Evolutionary conservation across 202 grass and related monocot genomes (phyloP), one percentile per base, ranked within the genome.

Genomic region (Cymbopogon flexuosus): DNA sequence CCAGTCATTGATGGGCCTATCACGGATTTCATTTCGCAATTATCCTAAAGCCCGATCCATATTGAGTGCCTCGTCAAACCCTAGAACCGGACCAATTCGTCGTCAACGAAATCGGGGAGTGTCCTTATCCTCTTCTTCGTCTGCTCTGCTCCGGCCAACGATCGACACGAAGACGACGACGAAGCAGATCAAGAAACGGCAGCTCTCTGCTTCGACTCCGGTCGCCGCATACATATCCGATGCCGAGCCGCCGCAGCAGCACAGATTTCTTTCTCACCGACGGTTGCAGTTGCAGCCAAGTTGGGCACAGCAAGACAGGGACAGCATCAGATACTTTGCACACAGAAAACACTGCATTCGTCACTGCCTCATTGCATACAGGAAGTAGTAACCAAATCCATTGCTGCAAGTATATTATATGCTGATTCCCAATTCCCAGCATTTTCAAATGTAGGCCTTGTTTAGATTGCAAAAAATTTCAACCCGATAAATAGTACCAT

Each of bases 201-300:
- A 65, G 35, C 73, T 47, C 24, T 4, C 21, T 21, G 51, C 51
- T 56, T 6, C 18, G 18, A 6, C 21, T 4, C 18, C 6, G 7
- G 51, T 56, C 51, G 51, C 1, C 63, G 41, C 22, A 3, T 59
- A n/a, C 62, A 27, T 52, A 87, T 73, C 85, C 68, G 37, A 27
- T 1, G 27, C 27, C 31, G 31, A 37, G 37, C 37, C 37, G 36
- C 60, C 27, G 57, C 61, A 59, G 5, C 3, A 74, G 18, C 51
- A 33, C 70, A 40, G 1, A 8, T 24, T 45, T 68, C 49, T 41
- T 8, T 52, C 4, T 24, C 5, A 3, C 7, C 19, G 10, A 39
- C 72, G 54, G 1, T 43, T 10, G 33, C 8, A 15, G 29, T 35
- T 19, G 54, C 12, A 15, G 29, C 69, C 27, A 73, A 64, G 3